A percentile compares a stretch with the other conserved stretches of the same genome.
phyloP scores from a whole-genome alignment of 306 rosid genomes.

The Senna tora region DNA sequence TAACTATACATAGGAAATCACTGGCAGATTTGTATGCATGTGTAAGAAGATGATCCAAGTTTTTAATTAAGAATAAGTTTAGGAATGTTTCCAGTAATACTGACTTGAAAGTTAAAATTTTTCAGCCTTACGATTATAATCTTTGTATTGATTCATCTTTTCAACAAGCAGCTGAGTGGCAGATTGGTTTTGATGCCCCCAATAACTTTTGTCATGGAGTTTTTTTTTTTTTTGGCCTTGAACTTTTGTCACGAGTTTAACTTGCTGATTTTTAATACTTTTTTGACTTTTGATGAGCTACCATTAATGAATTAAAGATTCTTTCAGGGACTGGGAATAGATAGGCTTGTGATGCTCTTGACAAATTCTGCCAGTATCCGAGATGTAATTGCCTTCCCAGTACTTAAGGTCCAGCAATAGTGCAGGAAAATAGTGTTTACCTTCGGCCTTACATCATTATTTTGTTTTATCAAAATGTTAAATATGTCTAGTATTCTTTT shows the following conservation, averaged over 20 bases:
- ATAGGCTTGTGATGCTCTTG: slow-evolving; percentile 93
- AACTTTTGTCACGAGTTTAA: neutral
- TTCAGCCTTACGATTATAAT: slow-evolving; percentile 15
- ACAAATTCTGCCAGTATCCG: slow-evolving; percentile 91
- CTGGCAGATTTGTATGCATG: neutral
- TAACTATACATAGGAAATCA: neutral
- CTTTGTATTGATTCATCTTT: neutral
- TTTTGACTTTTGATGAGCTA: neutral
- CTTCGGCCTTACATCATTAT: neutral
- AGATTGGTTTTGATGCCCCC: neutral
- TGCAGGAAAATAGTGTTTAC: neutral
- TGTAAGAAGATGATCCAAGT: neutral
- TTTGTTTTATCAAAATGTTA: slow-evolving; percentile 9
- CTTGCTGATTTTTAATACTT: slow-evolving; percentile 3
- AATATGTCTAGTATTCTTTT: neutral
- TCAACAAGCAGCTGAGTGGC: neutral
- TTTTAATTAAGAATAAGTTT: neutral
- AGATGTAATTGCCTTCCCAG: slow-evolving; percentile 97
- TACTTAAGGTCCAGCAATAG: slow-evolving; percentile 74
- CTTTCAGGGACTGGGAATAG: slow-evolving; percentile 94
- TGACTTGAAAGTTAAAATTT: neutral
- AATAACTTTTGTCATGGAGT: neutral
- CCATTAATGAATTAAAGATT: slow-evolving; percentile 30
- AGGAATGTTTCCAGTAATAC: neutral
- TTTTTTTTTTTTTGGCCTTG: too few relatives aligned